These are phyloP conservation scores for Cryptomeria japonica DNA, from an alignment of 75 land plant species.

Conservation along the genomic window DNA sequence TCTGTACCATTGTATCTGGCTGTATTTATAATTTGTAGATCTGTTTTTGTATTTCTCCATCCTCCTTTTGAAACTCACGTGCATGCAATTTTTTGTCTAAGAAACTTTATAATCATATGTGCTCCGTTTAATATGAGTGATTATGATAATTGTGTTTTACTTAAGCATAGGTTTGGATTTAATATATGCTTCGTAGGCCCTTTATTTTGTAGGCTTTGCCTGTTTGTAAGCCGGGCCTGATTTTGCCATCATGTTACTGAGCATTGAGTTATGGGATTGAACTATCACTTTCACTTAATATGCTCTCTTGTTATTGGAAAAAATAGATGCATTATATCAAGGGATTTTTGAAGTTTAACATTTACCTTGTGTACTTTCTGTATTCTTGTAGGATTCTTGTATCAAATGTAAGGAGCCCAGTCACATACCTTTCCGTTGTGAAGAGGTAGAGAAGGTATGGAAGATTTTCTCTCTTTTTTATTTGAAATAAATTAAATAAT, in stretches of 20 bases:
- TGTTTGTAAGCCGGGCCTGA: neutral
- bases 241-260: neutral
- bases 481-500: neutral
- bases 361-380: slow-evolving; percentile 2
- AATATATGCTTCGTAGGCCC: neutral
- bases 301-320: neutral
- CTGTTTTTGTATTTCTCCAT: neutral
- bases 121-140: neutral
- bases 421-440: slow-evolving; percentile 38
- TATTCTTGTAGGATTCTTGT: slow-evolving; percentile 30
- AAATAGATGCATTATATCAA: neutral
- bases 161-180: neutral
- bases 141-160: neutral
- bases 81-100: neutral
- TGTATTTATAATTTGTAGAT: neutral
- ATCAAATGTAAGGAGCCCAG: slow-evolving; percentile 34
- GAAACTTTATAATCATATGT: neutral
- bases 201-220: neutral
- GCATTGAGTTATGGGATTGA: neutral
- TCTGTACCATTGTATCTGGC: neutral
- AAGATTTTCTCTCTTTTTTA: neutral
- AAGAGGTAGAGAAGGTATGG: slow-evolving; percentile 43
- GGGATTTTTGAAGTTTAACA: neutral
- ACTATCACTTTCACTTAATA: neutral
- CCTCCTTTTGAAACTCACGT: neutral